Percentiles rank a stretch among this genome's conserved stretches.
phyloP scores from a whole-genome alignment of 1,284 basidiomycete species.

The Anthracocystis setariae region DNA sequence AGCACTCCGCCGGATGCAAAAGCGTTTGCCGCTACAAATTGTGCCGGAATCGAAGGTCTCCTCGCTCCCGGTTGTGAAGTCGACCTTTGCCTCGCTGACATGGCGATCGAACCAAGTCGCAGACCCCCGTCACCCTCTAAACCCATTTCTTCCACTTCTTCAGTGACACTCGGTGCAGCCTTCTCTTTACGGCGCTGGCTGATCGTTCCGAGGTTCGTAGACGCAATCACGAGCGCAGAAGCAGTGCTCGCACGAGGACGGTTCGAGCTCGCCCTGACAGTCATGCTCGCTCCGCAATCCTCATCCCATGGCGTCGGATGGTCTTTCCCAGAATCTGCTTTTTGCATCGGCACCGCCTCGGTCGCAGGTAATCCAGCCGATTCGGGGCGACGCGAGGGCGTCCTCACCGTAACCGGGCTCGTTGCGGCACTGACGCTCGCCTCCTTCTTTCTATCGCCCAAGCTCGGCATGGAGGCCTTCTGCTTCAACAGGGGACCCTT shows the following conservation, averaged over 20 bases:
- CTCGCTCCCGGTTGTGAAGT: constrained; percentile 52
- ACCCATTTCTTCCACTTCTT: constrained; percentile 9
- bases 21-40: constrained; percentile 39
- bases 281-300: constrained; percentile 5
- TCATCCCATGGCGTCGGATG: constrained; percentile 36
- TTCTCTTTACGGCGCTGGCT: constrained; percentile 46
- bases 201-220: constrained; percentile 44
- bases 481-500: constrained; percentile 35
- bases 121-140: neutral
- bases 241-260: constrained; percentile 38
- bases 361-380: constrained; percentile 12
- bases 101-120: constrained; percentile 1
- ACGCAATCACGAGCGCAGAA: constrained; percentile 33
- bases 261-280: constrained; percentile 11
- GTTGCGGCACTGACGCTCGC: neutral
- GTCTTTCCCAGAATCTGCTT: constrained; percentile 7
- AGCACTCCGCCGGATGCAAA: neutral
- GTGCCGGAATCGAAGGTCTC: constrained; percentile 48
- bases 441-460: constrained; percentile 27
- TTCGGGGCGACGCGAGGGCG: constrained; percentile 9
- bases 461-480: constrained; percentile 40
- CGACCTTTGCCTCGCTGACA: constrained; percentile 40
- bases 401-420: constrained; percentile 5
- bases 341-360: neutral
- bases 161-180: constrained; percentile 1